phyloP scores from a whole-genome alignment of 192 early-diverging fungal species.

The Coemansia sp. region DNA sequence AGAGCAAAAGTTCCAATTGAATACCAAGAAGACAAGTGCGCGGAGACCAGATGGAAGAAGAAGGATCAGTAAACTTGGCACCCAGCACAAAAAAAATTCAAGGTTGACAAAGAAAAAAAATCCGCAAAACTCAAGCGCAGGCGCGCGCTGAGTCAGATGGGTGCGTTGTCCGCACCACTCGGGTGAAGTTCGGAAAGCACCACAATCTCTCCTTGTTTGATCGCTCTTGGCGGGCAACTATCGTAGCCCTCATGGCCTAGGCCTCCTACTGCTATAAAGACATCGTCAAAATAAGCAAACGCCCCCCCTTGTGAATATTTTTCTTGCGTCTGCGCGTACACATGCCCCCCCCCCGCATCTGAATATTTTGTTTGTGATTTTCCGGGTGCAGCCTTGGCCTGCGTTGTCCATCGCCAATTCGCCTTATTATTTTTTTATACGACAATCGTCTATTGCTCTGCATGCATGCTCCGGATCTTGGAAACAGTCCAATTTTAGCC shows the following conservation, averaged over 20 bases:
- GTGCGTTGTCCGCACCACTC: neutral
- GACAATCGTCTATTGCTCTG: conserved; percentile 1
- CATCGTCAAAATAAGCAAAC: too few relatives aligned
- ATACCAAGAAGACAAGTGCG: conserved; percentile 12
- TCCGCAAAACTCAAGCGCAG: neutral
- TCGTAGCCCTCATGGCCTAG: neutral
- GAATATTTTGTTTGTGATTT: neutral
- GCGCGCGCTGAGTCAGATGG: neutral
- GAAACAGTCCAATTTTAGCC: neutral
- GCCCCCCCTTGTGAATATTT: neutral
- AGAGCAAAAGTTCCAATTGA: neutral
- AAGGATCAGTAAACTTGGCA: conserved; percentile 6
- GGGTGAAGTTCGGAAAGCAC: neutral
- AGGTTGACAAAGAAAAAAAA: neutral
- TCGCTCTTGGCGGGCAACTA: neutral
- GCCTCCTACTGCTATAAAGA: neutral
- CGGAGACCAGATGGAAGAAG: neutral
- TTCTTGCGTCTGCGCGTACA: neutral
- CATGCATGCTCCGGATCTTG: neutral
- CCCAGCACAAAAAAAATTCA: neutral
- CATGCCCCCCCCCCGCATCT: conserved; percentile 3
- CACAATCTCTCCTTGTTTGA: neutral
- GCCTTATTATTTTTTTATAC: neutral
- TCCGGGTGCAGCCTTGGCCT: neutral
- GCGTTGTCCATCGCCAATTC: neutral